Evolutionary conservation across 2,329 filamentous ascomycete species (phyloP), one percentile per base, ranked within the genome.

Genomic region (Plenodomus lindquistii): DNA sequence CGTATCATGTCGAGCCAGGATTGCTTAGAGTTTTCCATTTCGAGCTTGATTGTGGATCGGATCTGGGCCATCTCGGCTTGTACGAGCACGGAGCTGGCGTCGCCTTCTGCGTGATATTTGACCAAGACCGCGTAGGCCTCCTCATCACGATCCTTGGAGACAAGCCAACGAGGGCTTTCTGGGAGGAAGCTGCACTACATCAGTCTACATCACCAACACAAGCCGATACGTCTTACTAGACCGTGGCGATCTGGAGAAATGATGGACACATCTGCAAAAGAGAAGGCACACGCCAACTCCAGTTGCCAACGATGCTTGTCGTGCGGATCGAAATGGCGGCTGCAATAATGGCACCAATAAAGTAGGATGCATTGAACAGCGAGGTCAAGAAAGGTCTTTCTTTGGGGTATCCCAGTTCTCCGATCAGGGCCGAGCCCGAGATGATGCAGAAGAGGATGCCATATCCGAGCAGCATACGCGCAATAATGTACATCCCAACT

Each of bases 371-470:
- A 58, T 85, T 85, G 74, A 85, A 85, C 1, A 84, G 70, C 6
- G 81, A 83, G 1, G 81, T 85, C 44, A 85, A 57, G n/a, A 81
- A 73, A 0, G 82, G 75, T 52, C 83, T 80, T 65, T 85, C 82
- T 62, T 83, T 85, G 2, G 83, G 83, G 59, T 85, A 79, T 1
- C 77, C 81, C 20, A 85, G 71, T 61, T 85, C 83, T 67, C 81
- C 82, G 21, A 85, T 81, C 41, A 85, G 69, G 27, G 79, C 76
- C 1, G 82, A 80, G 4, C 80, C 82, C 2, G 81, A 79, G 27
- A 84, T 79, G 51, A 85, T 85, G 50, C 78, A 80, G 55, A 81
- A 83, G 0, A 81, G 79, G 40, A 85, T 82, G n/a, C 83, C 83
- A 19, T 81, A 79, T 15, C 83, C 83, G n/a, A 85, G 77, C 20